phyloP scores from a whole-genome alignment of 805 yeast species.

The Metschnikowia cubensis region DNA sequence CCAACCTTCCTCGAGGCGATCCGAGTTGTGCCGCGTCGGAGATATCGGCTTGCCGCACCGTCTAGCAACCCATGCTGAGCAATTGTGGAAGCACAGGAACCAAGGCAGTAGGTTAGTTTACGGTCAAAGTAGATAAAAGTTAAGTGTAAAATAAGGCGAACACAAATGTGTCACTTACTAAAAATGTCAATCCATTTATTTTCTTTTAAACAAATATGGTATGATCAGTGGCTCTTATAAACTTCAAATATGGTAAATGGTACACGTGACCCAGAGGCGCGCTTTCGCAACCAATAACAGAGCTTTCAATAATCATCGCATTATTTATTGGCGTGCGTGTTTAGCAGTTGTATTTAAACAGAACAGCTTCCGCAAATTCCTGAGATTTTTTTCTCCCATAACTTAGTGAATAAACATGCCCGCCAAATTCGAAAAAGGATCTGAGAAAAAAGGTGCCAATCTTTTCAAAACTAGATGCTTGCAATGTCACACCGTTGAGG shows the following conservation, averaged over 20 bases:
- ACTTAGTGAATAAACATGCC: slow-evolving; percentile 29
- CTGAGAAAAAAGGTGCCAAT: slow-evolving; percentile 85
- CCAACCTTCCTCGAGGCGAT: background rate
- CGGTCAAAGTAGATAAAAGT: too few species aligned
- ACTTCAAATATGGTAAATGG: background rate
- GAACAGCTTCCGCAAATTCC: slow-evolving; percentile 2
- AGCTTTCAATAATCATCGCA: slow-evolving; percentile 14
- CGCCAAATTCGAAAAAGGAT: slow-evolving; percentile 43
- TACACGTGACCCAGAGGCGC: background rate
- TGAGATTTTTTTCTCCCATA: background rate
- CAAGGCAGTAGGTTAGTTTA: too few species aligned
- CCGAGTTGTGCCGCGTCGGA: slow-evolving; percentile 8
- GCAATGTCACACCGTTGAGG: slow-evolving; percentile 97
- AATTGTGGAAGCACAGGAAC: too few species aligned
- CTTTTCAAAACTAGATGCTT: slow-evolving; percentile 98
- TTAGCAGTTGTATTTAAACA: slow-evolving; percentile 12
- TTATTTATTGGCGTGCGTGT: slow-evolving; percentile 15
- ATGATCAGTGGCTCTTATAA: too few species aligned
- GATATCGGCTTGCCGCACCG: slow-evolving; percentile 4
- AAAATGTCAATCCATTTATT: too few species aligned
- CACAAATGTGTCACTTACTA: too few species aligned
- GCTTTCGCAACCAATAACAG: slow-evolving; percentile 13
- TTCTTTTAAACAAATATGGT: too few species aligned
- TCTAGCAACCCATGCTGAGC: background rate
- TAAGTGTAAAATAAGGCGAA: too few species aligned